Evolutionary conservation across 2,329 filamentous ascomycete species (phyloP).

Genomic region (Fusarium caatingaense): DNA sequence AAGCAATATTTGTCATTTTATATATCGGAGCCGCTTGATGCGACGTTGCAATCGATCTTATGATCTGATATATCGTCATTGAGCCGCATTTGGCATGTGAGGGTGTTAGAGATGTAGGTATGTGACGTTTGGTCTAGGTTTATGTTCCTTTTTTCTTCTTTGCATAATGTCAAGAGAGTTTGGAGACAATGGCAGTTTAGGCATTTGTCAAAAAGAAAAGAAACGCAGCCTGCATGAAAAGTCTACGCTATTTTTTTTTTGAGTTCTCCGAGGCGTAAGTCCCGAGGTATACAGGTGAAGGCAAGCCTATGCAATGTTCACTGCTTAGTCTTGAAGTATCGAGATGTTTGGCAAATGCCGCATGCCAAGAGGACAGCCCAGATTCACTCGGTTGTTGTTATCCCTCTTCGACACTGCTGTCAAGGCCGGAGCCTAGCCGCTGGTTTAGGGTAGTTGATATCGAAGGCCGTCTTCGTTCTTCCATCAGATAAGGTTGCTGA

Average conservation of each 20-base stretch:
- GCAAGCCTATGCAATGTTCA: too few species aligned
- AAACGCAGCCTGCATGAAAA: neutral
- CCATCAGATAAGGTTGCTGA: too few species aligned
- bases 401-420: accelerated
- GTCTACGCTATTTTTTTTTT: neutral
- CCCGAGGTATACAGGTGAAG: too few species aligned
- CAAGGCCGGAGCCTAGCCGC: neutral
- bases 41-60: neutral
- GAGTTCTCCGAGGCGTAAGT: too few species aligned
- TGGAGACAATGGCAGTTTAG: neutral
- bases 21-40: neutral
- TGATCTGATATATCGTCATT: neutral
- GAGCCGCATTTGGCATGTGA: neutral
- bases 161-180: neutral
- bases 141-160: neutral
- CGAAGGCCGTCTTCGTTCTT: neutral
- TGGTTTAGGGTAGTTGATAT: neutral
- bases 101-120: neutral
- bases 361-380: neutral
- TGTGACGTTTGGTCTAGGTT: neutral
- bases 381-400: neutral
- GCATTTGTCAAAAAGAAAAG: neutral
- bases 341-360: neutral
- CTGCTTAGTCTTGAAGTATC: neutral
- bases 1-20: neutral